Base-by-base conservation (phyloP, 148 eudicot genomes). In the Rhododendron vialii region DNA sequence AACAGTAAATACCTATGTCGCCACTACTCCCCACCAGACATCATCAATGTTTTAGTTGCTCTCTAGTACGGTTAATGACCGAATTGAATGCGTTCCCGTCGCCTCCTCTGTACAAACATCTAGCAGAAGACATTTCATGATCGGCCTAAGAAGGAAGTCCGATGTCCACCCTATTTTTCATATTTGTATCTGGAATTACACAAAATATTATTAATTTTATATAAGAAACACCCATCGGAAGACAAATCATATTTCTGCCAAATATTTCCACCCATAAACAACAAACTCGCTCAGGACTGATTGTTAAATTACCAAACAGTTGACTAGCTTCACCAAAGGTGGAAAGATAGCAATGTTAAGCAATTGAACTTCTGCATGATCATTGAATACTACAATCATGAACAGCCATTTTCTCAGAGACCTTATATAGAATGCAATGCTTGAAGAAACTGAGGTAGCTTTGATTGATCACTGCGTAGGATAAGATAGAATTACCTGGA, bases 401-500 rank as follows among this genome's bases (percentile, higher is more conserved):
- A 43, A 22, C 55, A 24, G 26, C 7, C 8, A 38, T 5, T 63
- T 41, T 41, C 20, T 22, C 22, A 57, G 35, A 17, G 43, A 10
- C 79, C 79, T 36, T 51, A 33, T 15, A 6, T 17, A 43, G 22
- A n/a, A 83, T 45, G 26, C 57, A 69, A 18, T 14, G 41, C 10
- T 82, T 71, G 73, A 76, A 75, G 71, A 73, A 75, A 36, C 36
- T 24, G 41, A 53, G 22, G 73, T 75, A 53, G 36, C 80, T 76
- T 63, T 20, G 17, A 79, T 67, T 53, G 79, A 63, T 45, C 18
- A 12, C 50, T 12, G 22, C 82, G 35, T 61, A 63, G 33, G 24
- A 79, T 22, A 45, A 28, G 43, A 15, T 26, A 26, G 45, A 55
- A 82, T 36, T 91, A 95, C 98, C 96, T 92, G 88, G 89, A 90